Base-by-base conservation (phyloP, 169 alveolate species). In the Pseudocohnilembus persalinus region DNA sequence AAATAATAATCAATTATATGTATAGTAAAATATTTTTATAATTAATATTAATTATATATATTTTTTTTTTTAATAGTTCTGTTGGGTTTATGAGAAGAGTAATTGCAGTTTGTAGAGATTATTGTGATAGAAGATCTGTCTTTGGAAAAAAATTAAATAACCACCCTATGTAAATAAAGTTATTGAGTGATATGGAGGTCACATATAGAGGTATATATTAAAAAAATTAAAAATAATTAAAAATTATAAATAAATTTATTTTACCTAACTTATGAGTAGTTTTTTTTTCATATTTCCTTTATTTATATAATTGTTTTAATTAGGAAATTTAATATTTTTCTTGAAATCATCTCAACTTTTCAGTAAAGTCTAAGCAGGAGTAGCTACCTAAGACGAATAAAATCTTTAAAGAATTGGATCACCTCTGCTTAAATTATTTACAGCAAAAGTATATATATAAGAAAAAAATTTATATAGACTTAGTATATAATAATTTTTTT, bases 41-140 rank as follows among this genome's bases (percentile, higher is more conserved):
- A n/a, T n/a, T n/a, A n/a, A n/a, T n/a, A n/a, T n/a, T n/a, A n/a
- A n/a, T n/a, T n/a, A n/a, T n/a, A n/a, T n/a, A n/a, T n/a, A n/a
- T n/a, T n/a, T n/a, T n/a, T n/a, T n/a, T n/a, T n/a, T n/a, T n/a
- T 49, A 11, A 77, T 25, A 77, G 82, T 26, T 90, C 96, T 64
- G 90, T 89, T 34, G 65, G 88, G 1, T 34, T 65, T n/a, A 93
- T 93, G 95, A 81, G 97, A 68, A 88, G 97, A 84, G 79, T 88
- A 20, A 73, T 88, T 30, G 94, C 94, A 28, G 83, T 93, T 6
- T 94, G 93, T 1, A 80, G 93, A 82, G 97, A 93, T 72, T 93
- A 92, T 68, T 75, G 91, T 31, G 85, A 87, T 24, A 88, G 94
- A 88, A 85, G 97, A 63, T 32, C n/a, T 0, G 95, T 90, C 1